phyloP scores from a whole-genome alignment of 179 eudicot species.

The Vitellaria paradoxa region DNA sequence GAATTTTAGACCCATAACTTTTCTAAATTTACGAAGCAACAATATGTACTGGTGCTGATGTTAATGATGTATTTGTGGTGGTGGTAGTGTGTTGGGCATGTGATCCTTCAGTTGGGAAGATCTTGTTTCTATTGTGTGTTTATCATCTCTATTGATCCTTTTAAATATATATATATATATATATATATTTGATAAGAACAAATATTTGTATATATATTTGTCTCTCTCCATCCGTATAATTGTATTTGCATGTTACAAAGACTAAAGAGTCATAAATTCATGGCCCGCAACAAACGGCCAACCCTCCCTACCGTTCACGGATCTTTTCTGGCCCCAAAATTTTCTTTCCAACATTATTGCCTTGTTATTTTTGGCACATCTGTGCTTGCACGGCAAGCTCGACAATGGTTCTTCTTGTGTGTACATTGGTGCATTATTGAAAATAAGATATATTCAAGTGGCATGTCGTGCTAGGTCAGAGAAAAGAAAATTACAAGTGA shows the following conservation, averaged over 20 bases:
- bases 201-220: neutral
- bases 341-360: neutral
- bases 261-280: no score
- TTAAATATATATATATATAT: neutral
- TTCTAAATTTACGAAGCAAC: no score
- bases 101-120: conserved; percentile 6
- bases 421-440: no score
- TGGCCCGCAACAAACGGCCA: neutral
- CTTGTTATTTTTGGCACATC: neutral
- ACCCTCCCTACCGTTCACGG: conserved; percentile 18
- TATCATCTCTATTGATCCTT: neutral
- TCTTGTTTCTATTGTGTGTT: conserved; percentile 8
- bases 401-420: no score
- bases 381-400: no score
- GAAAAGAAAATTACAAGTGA: no score
- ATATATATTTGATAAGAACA: conserved; percentile 2
- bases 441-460: no score
- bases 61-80: neutral
- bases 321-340: neutral
- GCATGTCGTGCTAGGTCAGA: no score
- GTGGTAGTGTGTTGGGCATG: conserved; percentile 9
- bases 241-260: no score
- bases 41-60: no score
- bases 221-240: neutral
- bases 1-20: no score